Evolutionary conservation across 768 basidiomycete genomes (phyloP).

Genomic region (Suillus clintonianus): DNA sequence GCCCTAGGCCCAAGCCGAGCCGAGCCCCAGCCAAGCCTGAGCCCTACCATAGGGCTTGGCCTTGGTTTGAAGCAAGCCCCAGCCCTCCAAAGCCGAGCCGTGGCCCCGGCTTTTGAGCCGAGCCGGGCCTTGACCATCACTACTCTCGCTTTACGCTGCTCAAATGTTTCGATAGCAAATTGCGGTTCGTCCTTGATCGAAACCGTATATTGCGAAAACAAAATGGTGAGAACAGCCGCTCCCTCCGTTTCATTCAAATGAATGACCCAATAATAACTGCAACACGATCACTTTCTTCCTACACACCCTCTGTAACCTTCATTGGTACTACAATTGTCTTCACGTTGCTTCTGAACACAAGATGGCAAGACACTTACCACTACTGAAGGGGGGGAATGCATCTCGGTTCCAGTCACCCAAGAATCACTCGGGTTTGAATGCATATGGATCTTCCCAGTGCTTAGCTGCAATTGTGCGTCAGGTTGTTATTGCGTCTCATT

Average conservation of each 20-base stretch:
- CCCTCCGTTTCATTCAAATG: constrained; percentile 56
- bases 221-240: constrained; percentile 50
- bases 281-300: too few relatives aligned
- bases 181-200: constrained; percentile 52
- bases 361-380: constrained; percentile 29
- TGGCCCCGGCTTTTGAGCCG: too few relatives aligned
- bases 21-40: too few relatives aligned
- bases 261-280: too few relatives aligned
- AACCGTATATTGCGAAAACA: constrained; percentile 48
- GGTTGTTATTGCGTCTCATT: too few relatives aligned
- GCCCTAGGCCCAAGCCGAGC: too few relatives aligned
- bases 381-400: constrained; percentile 56
- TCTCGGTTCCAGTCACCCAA: constrained; percentile 54
- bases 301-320: too few relatives aligned
- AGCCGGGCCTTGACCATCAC: too few relatives aligned
- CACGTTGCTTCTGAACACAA: not conserved
- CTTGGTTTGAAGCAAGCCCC: too few relatives aligned
- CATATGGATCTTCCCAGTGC: constrained; percentile 40
- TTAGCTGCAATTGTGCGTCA: constrained; percentile 23
- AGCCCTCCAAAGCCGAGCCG: too few relatives aligned
- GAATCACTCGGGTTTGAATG: constrained; percentile 46
- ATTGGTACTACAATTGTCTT: too few relatives aligned
- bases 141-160: constrained; percentile 41
- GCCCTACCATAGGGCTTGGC: too few relatives aligned
- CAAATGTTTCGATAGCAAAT: constrained; percentile 48